Evolutionary conservation across 2,329 filamentous ascomycete species (phyloP), one percentile per base, ranked within the genome.

Genomic region (Botrytis paeoniae): DNA sequence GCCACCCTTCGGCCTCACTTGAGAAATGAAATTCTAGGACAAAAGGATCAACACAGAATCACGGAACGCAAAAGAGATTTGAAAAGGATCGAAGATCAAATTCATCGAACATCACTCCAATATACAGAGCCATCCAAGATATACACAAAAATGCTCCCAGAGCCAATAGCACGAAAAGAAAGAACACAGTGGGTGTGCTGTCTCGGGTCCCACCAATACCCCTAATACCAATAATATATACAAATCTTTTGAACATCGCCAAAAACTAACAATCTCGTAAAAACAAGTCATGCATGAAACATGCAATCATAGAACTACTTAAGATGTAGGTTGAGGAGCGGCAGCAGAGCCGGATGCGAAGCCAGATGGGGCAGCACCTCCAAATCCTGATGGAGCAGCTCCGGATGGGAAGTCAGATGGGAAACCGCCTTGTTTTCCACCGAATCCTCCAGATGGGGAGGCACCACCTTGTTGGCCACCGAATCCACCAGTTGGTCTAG

Each of bases 121-220:
- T 43, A 29, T 32, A 69, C n/a, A 69, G 37, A 43, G n/a, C n/a
- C 51, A 60, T 25, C 48, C 66, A 69, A 60, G 41, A 69, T 69
- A 35, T 60, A 60, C 37, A 69, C 20, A 10, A 43, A 69, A 69
- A 69, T 41, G 66, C 51, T 69, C 7, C 29, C 66, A 60, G 54
- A 69, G 51, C 66, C 37, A 32, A 41, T 14, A 69, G 51, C 51
- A 69, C 66, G 66, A 69, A 69, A 43, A 69, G 51, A 69, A 69
- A 8, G 66, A 32, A 32, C 20, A 69, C 18, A 60, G 37, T 43
- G 66, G 37, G 51, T 59, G 66, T 69, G 66, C 54, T 45, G 66
- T 43, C 22, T 45, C 22, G 39, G 25, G 66, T 45, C 37, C n/a
- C 51, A 69, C 37, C 66, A 29, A 60, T 43, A 45, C 29, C 29